Percentiles rank a stretch among this genome's conserved stretches.
These are phyloP conservation scores for Saccharomycopsis sp. DNA, from an alignment of 805 yeast species.

Conservation along the genomic window DNA sequence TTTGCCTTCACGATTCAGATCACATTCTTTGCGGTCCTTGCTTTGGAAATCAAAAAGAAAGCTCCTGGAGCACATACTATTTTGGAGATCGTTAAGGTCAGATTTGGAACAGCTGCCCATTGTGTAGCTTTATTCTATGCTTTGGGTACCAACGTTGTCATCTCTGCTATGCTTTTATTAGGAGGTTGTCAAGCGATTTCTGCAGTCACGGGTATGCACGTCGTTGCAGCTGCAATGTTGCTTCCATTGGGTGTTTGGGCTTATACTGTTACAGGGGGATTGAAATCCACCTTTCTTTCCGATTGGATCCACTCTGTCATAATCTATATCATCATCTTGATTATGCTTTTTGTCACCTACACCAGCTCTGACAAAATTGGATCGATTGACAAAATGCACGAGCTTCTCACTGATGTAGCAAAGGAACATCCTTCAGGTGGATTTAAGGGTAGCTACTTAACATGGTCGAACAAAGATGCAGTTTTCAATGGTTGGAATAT, in stretches of 20 bases:
- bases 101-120: conserved; percentile 37
- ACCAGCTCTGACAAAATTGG: conserved; percentile 32
- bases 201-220: conserved; percentile 38
- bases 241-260: conserved; percentile 42
- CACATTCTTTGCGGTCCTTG: conserved; percentile 30
- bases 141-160: conserved; percentile 33
- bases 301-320: conserved; percentile 45
- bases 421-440: conserved; percentile 29
- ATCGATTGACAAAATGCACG: conserved; percentile 39
- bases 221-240: conserved; percentile 39
- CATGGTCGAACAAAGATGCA: conserved; percentile 32
- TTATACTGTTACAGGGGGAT: conserved; percentile 45
- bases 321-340: conserved; percentile 33
- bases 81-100: conserved; percentile 33
- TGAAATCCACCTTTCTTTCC: conserved; percentile 46
- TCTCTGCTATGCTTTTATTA: conserved; percentile 35
- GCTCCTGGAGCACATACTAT: conserved; percentile 34
- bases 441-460: conserved; percentile 30
- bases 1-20: conserved; percentile 27
- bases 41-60: conserved; percentile 31
- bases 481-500: conserved; percentile 27
- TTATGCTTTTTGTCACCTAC: conserved; percentile 32
- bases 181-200: conserved; percentile 41
- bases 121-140: conserved; percentile 33
- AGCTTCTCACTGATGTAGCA: conserved; percentile 32